phyloP scores from a whole-genome alignment of 1,284 basidiomycete genomes.

The Volvariella volvacea region DNA sequence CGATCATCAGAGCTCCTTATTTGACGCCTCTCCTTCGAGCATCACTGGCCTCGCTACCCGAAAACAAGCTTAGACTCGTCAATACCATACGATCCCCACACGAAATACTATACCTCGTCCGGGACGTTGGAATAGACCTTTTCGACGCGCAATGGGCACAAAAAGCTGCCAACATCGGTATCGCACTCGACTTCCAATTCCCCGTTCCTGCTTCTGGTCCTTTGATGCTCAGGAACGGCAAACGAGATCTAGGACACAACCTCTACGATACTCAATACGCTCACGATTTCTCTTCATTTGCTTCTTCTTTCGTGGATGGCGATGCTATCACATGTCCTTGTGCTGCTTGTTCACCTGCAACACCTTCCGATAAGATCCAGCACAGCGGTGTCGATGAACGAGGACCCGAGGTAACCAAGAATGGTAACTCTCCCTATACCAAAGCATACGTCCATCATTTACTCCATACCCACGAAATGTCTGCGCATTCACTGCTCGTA shows the following conservation, averaged over 20 bases:
- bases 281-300: slow-evolving; percentile 51
- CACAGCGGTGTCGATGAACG: slow-evolving; percentile 32
- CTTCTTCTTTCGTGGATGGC: slow-evolving; percentile 27
- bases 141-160: slow-evolving; percentile 71
- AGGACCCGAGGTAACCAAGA: slow-evolving; percentile 9
- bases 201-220: slow-evolving; percentile 31
- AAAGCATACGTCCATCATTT: slow-evolving; percentile 80
- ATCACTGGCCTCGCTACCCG: slow-evolving; percentile 49
- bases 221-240: slow-evolving; percentile 14
- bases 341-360: slow-evolving; percentile 53
- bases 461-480: slow-evolving; percentile 82
- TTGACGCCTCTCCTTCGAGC: slow-evolving; percentile 40
- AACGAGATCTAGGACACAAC: slow-evolving; percentile 58
- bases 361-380: slow-evolving; percentile 28
- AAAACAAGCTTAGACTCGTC: slow-evolving; percentile 53
- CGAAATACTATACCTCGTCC: slow-evolving; percentile 60
- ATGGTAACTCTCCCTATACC: slow-evolving; percentile 34
- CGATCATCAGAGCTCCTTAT: slow-evolving; percentile 11
- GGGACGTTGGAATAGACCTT: slow-evolving; percentile 62
- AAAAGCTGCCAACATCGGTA: slow-evolving; percentile 54
- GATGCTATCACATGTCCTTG: slow-evolving; percentile 41
- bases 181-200: slow-evolving; percentile 74
- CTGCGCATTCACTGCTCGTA: slow-evolving; percentile 63
- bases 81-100: slow-evolving; percentile 61
- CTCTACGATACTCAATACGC: slow-evolving; percentile 55